These are phyloP conservation scores for Acanthamoeba sp. DNA, from an alignment of 208 protist genomes.

Conservation along the genomic window DNA sequence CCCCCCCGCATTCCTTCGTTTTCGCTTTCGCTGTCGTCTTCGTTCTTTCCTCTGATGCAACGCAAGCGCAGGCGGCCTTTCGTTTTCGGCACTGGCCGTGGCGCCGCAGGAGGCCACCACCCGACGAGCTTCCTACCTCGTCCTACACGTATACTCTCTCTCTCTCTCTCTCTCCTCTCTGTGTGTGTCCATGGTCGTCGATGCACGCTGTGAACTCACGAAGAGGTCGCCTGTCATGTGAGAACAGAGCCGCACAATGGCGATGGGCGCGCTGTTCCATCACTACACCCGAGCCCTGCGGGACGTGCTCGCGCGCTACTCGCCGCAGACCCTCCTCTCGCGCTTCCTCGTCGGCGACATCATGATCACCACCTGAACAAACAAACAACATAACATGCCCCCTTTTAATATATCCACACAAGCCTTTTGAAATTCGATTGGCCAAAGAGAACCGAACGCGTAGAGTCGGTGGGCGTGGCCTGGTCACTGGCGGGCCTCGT, in stretches of 20 bases:
- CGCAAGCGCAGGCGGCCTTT: background rate
- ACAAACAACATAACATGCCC: background rate
- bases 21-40: background rate
- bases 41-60: background rate
- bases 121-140: background rate
- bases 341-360: conserved; percentile 34
- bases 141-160: background rate
- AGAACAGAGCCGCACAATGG: background rate
- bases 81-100: background rate
- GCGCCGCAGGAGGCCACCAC: background rate
- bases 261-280: background rate
- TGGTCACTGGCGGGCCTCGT: background rate
- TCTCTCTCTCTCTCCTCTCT: background rate
- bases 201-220: background rate
- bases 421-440: too few species aligned
- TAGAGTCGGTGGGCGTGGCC: too few species aligned
- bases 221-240: too few species aligned
- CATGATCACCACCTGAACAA: background rate
- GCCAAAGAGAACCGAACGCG: too few species aligned
- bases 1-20: background rate
- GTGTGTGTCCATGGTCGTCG: background rate
- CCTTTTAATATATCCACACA: background rate
- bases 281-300: background rate
- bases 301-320: background rate
- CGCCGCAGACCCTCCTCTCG: conserved; percentile 4